Evolutionary conservation across 2,329 filamentous ascomycete genomes (phyloP), one percentile per base, ranked within the genome.

Genomic region (Coniochaeta pulveracea): DNA sequence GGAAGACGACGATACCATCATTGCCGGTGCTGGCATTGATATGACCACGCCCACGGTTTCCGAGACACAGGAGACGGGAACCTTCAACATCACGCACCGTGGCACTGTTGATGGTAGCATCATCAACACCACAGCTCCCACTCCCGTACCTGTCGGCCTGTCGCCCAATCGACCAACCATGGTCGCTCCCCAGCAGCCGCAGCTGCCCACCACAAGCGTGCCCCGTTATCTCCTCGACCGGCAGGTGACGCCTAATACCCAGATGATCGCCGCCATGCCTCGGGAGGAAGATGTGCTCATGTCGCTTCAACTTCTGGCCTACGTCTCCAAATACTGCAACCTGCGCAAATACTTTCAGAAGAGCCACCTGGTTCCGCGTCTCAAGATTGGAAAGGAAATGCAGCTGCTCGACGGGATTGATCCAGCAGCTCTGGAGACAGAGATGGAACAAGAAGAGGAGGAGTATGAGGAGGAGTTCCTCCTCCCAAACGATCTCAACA

Each of bases 271-370:
- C 18, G 81, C 86, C 9, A 93, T 96, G 82, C 91, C 91, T 8
- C 77, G 91, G 33, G 91, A 98, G 47, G 91, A 98, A 56, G 91
- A 98, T 49, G 91, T 98, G 3, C 67, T 98, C 42, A 95, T 98
- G 89, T 95, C 91, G 5, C 69, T 98, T 23, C 91, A 98, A 57
- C 73, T 98, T 14, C 72, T 98, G 28, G 91, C 91, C 11, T 98
- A 98, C 54, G 89, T 98, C 36, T 95, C 88, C 16, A 98, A 98
- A 57, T 98, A 98, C 60, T 96, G 91, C 66, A 93, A 93, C 47
- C 72, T 98, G 19, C 77, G 91, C 12, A 80, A 85, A 4, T 98
- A 95, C 56, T 98, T 98, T 55, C 91, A 98, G 52, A 74, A 82
- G 54, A 93, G 88, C 24, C 91, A 98, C 49, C 67, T 96, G 9